Percentiles rank a stretch among this genome's conserved stretches.
Conservation (phyloP, 768 basidiomycete species). For the Tulasnella sp. region DNA sequence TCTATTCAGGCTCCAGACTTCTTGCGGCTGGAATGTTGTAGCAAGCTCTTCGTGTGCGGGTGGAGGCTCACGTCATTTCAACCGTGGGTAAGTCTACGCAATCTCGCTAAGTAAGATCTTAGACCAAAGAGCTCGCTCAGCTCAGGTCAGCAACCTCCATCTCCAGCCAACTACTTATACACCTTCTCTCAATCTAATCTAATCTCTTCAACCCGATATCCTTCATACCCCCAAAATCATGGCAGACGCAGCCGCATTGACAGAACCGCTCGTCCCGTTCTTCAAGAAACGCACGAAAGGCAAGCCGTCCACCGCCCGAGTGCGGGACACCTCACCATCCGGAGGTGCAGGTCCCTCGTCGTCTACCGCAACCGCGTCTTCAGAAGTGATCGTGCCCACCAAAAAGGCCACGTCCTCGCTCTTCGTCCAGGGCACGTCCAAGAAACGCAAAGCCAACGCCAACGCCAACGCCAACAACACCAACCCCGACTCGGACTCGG, state of each 20-base stretch:
- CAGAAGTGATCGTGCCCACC: constrained; percentile 66
- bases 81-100: not conserved
- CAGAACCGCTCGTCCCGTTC: constrained; percentile 48
- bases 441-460: constrained; percentile 41
- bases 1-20: too few relatives aligned
- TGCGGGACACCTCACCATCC: constrained; percentile 58
- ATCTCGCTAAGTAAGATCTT: not conserved
- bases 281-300: constrained; percentile 63
- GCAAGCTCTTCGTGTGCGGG: not conserved
- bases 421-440: constrained; percentile 54
- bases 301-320: constrained; percentile 63
- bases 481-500: constrained; percentile 26
- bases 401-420: constrained; percentile 58
- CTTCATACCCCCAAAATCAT: not conserved
- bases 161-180: not conserved
- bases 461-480: constrained; percentile 45
- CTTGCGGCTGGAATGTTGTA: not conserved
- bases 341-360: constrained; percentile 23
- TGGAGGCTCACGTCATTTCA: not conserved
- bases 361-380: constrained; percentile 25
- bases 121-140: not conserved
- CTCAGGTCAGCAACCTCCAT: not conserved
- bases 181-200: too few relatives aligned
- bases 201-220: not conserved
- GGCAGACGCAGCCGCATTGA: constrained; percentile 2